phyloP scores from a whole-genome alignment of 352 stramenopile species.

The Peronospora belbahrii region DNA sequence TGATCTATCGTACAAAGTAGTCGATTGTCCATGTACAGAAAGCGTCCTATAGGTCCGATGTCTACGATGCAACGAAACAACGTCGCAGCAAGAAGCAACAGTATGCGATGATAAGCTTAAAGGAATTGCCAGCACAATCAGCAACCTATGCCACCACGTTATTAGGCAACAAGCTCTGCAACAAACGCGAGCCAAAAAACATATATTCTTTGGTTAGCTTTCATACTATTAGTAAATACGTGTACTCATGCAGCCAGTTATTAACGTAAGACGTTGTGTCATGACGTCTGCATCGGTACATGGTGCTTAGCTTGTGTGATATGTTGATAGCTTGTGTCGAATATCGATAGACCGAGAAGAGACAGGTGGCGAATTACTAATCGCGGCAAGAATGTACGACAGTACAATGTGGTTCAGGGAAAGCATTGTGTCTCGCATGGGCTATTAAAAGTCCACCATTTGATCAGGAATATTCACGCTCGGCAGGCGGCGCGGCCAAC shows the following conservation, averaged over 20 bases:
- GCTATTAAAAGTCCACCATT: conserved; percentile 9
- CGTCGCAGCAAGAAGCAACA: too few relatives aligned
- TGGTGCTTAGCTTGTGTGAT: neutral
- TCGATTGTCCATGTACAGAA: conserved; percentile 8
- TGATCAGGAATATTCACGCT: conserved; percentile 21
- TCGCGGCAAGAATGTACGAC: conserved; percentile 9
- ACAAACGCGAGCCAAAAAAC: too few relatives aligned
- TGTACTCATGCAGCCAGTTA: too few relatives aligned
- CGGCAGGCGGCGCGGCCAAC: conserved; percentile 15
- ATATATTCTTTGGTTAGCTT: too few relatives aligned
- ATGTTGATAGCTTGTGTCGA: neutral
- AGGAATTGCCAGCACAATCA: too few relatives aligned
- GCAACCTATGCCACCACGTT: too few relatives aligned
- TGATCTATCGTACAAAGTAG: too few relatives aligned
- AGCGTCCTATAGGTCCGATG: conserved; percentile 25
- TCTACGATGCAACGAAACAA: conserved; percentile 14
- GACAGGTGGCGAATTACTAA: conserved; percentile 22
- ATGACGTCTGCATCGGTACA: neutral
- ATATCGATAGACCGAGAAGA: conserved; percentile 6
- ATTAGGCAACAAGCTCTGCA: too few relatives aligned
- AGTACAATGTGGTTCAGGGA: conserved; percentile 15
- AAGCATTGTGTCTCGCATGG: neutral
- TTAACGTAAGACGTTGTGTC: conserved; percentile 2
- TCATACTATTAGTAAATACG: too few relatives aligned
- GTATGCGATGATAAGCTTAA: too few relatives aligned